Evolutionary conservation across 2,329 filamentous ascomycete species (phyloP).

Genomic region (Fusarium armeniacum): DNA sequence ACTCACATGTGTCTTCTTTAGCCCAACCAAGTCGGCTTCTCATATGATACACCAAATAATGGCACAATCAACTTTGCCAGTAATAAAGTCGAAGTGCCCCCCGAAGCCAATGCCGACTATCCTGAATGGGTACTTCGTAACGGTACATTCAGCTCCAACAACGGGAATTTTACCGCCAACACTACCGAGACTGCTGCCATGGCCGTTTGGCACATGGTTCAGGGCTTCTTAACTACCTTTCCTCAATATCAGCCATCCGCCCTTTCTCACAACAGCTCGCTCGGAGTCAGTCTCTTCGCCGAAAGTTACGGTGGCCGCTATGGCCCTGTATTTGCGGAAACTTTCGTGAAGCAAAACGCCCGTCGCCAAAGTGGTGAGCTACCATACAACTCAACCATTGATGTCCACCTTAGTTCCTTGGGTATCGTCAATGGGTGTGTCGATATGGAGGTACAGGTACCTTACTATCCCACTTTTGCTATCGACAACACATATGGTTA

Average conservation of each 20-base stretch:
- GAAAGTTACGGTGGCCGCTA: conserved; percentile 81
- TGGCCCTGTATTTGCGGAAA: conserved; percentile 72
- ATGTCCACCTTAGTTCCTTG: conserved; percentile 72
- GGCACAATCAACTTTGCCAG: conserved; percentile 67
- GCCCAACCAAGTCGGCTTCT: conserved; percentile 79
- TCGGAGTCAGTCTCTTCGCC: conserved; percentile 75
- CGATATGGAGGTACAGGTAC: conserved; percentile 73
- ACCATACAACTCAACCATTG: conserved; percentile 65
- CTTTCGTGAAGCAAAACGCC: conserved; percentile 73
- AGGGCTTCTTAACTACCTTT: conserved; percentile 71
- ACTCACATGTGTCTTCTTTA: conserved; percentile 54
- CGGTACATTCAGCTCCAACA: conserved; percentile 74
- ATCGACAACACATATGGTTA: conserved; percentile 77
- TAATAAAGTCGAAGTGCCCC: conserved; percentile 53
- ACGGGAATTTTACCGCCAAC: conserved; percentile 64
- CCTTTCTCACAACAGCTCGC: conserved; percentile 57
- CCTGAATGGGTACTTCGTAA: conserved; percentile 63
- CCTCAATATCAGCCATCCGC: conserved; percentile 67
- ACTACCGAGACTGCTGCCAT: conserved; percentile 69
- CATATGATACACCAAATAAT: conserved; percentile 74
- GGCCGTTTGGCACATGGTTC: conserved; percentile 75
- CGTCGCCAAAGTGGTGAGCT: conserved; percentile 65
- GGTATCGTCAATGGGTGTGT: conserved; percentile 81
- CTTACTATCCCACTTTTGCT: conserved; percentile 69
- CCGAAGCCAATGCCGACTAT: conserved; percentile 38